These are phyloP conservation scores for Boletus coccyginus DNA, from an alignment of 768 basidiomycete genomes.

Conservation along the genomic window DNA sequence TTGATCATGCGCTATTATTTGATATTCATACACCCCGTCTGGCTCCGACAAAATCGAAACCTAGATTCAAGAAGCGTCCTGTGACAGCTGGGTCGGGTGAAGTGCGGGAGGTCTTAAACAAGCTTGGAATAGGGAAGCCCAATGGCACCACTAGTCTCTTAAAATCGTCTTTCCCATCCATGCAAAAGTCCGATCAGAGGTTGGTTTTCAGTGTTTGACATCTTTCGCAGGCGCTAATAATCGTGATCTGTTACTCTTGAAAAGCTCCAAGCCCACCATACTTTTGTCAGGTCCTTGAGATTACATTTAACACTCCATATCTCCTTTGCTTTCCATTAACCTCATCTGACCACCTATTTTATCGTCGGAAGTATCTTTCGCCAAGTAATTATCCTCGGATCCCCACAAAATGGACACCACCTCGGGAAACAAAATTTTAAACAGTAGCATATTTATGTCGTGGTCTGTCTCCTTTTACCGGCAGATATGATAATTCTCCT, in stretches of 20 bases:
- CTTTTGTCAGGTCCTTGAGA: constrained; percentile 15
- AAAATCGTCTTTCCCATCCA: constrained; percentile 67
- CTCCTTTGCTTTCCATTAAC: constrained; percentile 1
- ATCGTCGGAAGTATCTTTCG: constrained; percentile 10
- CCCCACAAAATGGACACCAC: constrained; percentile 15
- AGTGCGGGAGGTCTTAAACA: constrained; percentile 78
- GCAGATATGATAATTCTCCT: constrained; percentile 51
- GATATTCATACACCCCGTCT: constrained; percentile 39
- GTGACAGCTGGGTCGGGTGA: constrained; percentile 57
- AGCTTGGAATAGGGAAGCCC: constrained; percentile 77
- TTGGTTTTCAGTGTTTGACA: constrained; percentile 18
- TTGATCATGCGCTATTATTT: constrained; percentile 62
- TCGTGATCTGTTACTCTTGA: neutral
- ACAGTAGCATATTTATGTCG: constrained; percentile 19
- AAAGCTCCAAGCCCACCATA: constrained; percentile 17
- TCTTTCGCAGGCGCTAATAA: constrained; percentile 4
- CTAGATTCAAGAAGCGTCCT: constrained; percentile 53
- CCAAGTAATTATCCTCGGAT: constrained; percentile 20
- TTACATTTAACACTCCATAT: constrained; percentile 7
- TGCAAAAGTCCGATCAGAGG: constrained; percentile 47
- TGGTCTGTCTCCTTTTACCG: constrained; percentile 28
- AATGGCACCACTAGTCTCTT: constrained; percentile 56
- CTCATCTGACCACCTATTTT: constrained; percentile 8
- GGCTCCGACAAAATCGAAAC: constrained; percentile 50
- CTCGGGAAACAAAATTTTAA: constrained; percentile 5